phyloP scores from a whole-genome alignment of 352 stramenopile species.

The Globisporangium paddicum region DNA sequence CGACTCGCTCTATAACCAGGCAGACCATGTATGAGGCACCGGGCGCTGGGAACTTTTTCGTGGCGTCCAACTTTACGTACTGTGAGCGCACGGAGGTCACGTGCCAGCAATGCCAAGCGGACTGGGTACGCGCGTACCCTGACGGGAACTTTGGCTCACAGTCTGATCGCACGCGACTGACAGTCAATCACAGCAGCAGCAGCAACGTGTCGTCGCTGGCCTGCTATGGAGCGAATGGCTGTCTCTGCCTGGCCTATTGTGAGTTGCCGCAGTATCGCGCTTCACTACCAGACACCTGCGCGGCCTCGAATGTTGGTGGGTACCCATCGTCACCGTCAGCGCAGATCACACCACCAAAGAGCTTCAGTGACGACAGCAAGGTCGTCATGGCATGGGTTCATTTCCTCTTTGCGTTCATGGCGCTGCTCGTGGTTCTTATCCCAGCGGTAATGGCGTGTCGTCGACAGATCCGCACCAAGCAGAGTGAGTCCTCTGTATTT shows the following conservation, averaged over 20 bases:
- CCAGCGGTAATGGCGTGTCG: neutral
- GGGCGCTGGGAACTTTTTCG: constrained; percentile 26
- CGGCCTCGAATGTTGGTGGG: neutral
- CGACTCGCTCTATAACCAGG: neutral
- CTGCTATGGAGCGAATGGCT: constrained; percentile 30
- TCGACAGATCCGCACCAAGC: neutral
- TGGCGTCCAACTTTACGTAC: constrained; percentile 13
- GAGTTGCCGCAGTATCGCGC: constrained; percentile 15
- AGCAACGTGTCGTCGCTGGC: neutral
- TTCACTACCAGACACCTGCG: neutral
- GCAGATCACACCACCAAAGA: neutral
- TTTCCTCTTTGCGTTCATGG: neutral
- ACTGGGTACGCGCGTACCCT: neutral
- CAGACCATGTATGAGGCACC: constrained; percentile 25
- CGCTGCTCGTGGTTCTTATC: neutral
- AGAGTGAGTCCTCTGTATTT: neutral
- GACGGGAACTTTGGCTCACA: constrained; percentile 2
- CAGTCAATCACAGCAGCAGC: constrained; percentile 9
- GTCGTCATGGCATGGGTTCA: neutral
- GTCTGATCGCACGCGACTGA: neutral
- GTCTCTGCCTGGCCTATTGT: constrained; percentile 39
- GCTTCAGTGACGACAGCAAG: too few species aligned
- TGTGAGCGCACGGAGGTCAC: neutral
- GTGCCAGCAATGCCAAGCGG: neutral
- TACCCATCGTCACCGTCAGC: neutral